Evolutionary conservation across 495 filamentous ascomycete genomes (phyloP).

Genomic region (Aspergillus avenaceus): DNA sequence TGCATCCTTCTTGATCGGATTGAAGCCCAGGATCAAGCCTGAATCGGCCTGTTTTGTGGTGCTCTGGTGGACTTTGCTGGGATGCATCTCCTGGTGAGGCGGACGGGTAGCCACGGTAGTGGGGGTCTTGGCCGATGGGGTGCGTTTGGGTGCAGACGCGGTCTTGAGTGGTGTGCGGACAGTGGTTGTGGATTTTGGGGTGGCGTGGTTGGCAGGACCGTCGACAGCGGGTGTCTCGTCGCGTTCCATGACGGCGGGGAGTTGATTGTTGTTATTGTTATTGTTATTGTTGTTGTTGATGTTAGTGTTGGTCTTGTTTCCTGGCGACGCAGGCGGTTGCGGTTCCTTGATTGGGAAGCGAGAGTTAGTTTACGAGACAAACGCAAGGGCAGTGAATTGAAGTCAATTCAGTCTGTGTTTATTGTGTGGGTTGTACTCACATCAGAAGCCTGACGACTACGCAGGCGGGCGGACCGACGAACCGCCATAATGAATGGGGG

Average conservation of each 20-base stretch:
- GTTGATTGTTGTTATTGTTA: constrained; percentile 10
- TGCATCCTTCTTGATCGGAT: constrained; percentile 51
- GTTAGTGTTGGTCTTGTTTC: constrained; percentile 5
- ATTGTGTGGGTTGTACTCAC: constrained; percentile 21
- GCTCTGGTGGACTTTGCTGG: constrained; percentile 66
- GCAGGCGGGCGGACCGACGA: constrained; percentile 38
- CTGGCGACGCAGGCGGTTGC: constrained; percentile 10
- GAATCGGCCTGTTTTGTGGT: constrained; percentile 66
- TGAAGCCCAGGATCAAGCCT: constrained; percentile 63
- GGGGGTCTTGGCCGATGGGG: constrained; percentile 44
- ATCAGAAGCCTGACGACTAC: constrained; percentile 24
- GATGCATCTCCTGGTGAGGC: constrained; percentile 70
- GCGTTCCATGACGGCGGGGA: constrained; percentile 36
- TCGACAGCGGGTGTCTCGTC: constrained; percentile 24
- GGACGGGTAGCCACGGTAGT: constrained; percentile 41
- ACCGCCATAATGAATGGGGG: constrained; percentile 27
- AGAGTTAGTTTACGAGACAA: constrained; percentile 10
- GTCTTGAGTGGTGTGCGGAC: constrained; percentile 9
- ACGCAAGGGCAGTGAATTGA: constrained; percentile 13
- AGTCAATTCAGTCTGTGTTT: background rate
- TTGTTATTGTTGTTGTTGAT: constrained; percentile 3
- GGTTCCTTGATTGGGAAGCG: constrained; percentile 12
- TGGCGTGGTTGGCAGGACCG: background rate
- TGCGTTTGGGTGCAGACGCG: constrained; percentile 14
- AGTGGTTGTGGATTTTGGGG: constrained; percentile 4